Evolutionary conservation across 257 asterid genomes (phyloP), one percentile per base, ranked within the genome.

Genomic region (Petunia secreta): DNA sequence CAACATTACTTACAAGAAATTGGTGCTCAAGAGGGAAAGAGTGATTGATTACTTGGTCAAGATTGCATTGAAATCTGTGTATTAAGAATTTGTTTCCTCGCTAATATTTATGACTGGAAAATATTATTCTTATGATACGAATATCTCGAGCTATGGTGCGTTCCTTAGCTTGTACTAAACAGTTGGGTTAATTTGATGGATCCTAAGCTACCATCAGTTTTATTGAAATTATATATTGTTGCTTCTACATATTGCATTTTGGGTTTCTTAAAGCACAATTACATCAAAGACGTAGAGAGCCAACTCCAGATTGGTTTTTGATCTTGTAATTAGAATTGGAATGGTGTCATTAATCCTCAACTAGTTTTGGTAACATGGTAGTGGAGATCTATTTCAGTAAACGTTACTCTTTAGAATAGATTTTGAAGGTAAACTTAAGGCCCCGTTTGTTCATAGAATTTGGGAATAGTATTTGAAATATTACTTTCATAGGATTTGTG

Each of bases 1-100:
- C 98, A 95, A 85, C 99, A 95, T 85, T 95, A 91, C 87, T 91
- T 95, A 85, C 99, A 95, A 83, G 98, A 88, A 80, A 87, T 90
- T 77, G 94, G 94, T 80, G 75, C 97, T 37, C 98, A 92, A 86
- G 94, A 85, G 93, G 99, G 97, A 84, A 95, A 92, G 97, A 92
- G 94, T 79, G 98, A 95, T 84, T 95, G 91, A 95, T 79, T 57
- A 78, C 80, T 69, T 48, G 82, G 82, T 41, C 36, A 80, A 73
- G 44, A 73, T 48, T 73, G 77, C 41, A 50, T 50, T 73, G 77
- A 48, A 44, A 48, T 71, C 10, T 5, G 4, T 71, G 77, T 73
- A 73, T 50, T 73, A 34, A 50, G 46, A 73, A 50, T 50, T 71
- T 50, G 44, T 36, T 73, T 71, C 77, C 60, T 71, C 34, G 5